phyloP scores from a whole-genome alignment of 768 basidiomycete genomes.

The Pholiota molesta region DNA sequence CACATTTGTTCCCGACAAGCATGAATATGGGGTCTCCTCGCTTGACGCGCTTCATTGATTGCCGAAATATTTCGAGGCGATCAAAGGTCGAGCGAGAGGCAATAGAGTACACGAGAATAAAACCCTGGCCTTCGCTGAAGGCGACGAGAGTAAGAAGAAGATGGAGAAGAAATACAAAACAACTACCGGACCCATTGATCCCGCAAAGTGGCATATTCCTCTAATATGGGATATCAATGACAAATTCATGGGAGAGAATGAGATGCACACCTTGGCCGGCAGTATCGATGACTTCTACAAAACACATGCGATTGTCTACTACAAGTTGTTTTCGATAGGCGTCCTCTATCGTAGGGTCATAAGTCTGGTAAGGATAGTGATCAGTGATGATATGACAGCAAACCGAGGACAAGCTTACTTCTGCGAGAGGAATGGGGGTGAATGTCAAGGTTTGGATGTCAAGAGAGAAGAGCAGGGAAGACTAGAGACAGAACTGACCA shows the following conservation, averaged over 20 bases:
- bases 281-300: conserved; percentile 96
- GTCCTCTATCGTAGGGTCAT: conserved; percentile 98
- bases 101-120: conserved; percentile 96
- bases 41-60: conserved; percentile 89
- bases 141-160: conserved; percentile 13
- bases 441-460: not conserved
- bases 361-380: conserved; percentile 59
- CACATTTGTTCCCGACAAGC: conserved; percentile 96
- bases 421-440: conserved; percentile 35
- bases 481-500: conserved; percentile 54
- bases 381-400: conserved; percentile 17
- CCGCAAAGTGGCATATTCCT: conserved; percentile 95
- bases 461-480: conserved; percentile 15
- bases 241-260: conserved; percentile 20
- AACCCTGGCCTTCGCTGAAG: conserved; percentile 92
- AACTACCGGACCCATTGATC: conserved; percentile 96
- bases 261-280: conserved; percentile 85
- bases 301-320: conserved; percentile 94
- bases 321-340: conserved; percentile 95
- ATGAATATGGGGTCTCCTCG: conserved; percentile 85
- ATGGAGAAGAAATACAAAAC: conserved; percentile 8
- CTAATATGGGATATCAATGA: conserved; percentile 40
- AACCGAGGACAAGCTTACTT: conserved; percentile 43
- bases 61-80: conserved; percentile 86
- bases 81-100: conserved; percentile 92